Conservation (phyloP, 2,329 filamentous ascomycete genomes). For the Nemania sp. region DNA sequence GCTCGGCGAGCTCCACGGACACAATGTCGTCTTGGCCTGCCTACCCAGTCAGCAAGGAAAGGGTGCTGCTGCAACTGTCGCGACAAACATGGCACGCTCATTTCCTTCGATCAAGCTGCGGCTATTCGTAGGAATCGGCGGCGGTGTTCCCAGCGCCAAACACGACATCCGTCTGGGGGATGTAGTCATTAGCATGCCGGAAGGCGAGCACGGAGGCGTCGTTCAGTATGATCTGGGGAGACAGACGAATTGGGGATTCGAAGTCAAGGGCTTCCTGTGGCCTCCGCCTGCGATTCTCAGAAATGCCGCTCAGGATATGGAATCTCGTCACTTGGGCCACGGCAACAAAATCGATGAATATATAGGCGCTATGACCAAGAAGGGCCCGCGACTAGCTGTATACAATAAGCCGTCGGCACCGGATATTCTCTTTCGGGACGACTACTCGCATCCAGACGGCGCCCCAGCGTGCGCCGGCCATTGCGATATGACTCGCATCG, state of each 20-base stretch:
- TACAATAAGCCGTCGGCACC: background rate
- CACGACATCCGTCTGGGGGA: slow-evolving; percentile 16
- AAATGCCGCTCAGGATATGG: slow-evolving; percentile 9
- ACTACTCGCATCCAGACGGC: background rate
- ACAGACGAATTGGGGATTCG: background rate
- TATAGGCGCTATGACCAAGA: background rate
- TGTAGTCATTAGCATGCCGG: slow-evolving; percentile 11
- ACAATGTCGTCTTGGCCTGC: slow-evolving; percentile 5
- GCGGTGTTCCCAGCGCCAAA: slow-evolving; percentile 6
- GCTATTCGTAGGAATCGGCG: slow-evolving; percentile 13
- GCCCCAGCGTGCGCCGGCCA: background rate
- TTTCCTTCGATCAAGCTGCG: slow-evolving; percentile 13
- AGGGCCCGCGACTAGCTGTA: background rate
- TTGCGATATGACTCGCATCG: background rate
- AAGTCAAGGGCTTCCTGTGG: slow-evolving; percentile 8
- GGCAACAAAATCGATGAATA: slow-evolving; percentile 7
- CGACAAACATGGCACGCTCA: slow-evolving; percentile 26
- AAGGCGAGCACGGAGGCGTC: background rate
- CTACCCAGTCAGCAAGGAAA: slow-evolving; percentile 8
- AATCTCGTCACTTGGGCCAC: slow-evolving; percentile 1
- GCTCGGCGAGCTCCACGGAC: slow-evolving; percentile 1
- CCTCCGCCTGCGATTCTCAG: background rate
- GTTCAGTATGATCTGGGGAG: slow-evolving; percentile 9
- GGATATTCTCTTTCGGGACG: background rate
- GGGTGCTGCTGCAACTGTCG: slow-evolving; percentile 9